These are phyloP conservation scores for Aspergillus neotritici DNA, from an alignment of 2,329 filamentous ascomycete genomes.

Conservation along the genomic window DNA sequence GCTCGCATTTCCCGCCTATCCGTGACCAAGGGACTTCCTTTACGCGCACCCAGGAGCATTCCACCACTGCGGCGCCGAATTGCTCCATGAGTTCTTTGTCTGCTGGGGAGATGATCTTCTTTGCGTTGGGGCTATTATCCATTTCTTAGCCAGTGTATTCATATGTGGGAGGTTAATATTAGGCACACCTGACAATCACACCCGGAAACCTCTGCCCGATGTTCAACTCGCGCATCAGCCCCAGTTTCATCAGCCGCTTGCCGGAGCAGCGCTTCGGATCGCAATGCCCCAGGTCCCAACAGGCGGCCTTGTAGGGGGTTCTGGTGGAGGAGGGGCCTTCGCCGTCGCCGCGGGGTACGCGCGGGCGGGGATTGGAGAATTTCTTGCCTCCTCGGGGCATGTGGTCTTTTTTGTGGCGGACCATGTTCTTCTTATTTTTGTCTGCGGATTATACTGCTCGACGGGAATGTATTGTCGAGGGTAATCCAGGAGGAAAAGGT, in stretches of 20 bases:
- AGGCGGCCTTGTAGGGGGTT: conserved; percentile 77
- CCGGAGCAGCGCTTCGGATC: conserved; percentile 95
- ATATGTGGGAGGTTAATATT: too few species aligned
- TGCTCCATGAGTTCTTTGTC: conserved; percentile 77
- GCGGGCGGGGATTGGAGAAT: conserved; percentile 52
- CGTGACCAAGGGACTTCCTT: conserved; percentile 84
- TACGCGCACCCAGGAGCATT: conserved; percentile 93
- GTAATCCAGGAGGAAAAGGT: too few species aligned
- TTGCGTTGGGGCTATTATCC: conserved; percentile 67
- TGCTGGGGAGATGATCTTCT: conserved; percentile 73
- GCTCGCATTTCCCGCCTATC: conserved; percentile 89
- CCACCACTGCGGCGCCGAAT: conserved; percentile 89
- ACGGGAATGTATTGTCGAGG: background rate
- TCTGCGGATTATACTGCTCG: background rate
- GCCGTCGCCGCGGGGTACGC: conserved; percentile 42
- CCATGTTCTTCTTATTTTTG: conserved; percentile 52
- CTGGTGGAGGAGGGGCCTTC: conserved; percentile 37
- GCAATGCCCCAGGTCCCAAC: conserved; percentile 97
- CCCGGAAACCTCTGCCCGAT: conserved; percentile 88
- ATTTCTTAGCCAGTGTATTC: too few species aligned
- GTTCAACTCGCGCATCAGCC: conserved; percentile 87
- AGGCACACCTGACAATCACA: conserved; percentile 70
- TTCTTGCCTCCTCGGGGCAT: conserved; percentile 68
- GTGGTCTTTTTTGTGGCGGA: conserved; percentile 91
- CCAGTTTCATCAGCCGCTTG: conserved; percentile 86